Evolutionary conservation across 2,329 filamentous ascomycete genomes (phyloP).

Genomic region (Colletotrichum tabaci): DNA sequence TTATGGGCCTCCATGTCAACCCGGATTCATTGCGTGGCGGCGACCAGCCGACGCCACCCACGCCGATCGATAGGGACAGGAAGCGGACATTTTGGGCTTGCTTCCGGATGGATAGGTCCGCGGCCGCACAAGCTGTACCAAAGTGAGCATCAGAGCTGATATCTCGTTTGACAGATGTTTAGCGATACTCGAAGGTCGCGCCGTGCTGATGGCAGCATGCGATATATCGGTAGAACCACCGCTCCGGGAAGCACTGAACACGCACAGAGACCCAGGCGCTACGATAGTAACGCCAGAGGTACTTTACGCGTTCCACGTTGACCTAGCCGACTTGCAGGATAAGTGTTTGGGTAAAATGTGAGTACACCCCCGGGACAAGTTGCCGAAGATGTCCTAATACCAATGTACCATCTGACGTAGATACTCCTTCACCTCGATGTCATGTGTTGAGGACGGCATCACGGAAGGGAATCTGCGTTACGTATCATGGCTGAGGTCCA

Average conservation of each 20-base stretch:
- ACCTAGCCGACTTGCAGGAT: background rate
- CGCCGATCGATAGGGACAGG: background rate
- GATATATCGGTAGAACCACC: background rate
- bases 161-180: background rate
- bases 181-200: background rate
- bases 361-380: too few relatives aligned
- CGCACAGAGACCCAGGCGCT: background rate
- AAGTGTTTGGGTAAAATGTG: background rate
- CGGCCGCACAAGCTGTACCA: background rate
- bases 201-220: background rate
- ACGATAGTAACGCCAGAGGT: background rate
- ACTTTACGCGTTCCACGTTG: background rate
- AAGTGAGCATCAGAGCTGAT: background rate
- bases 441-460: too few relatives aligned
- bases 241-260: background rate
- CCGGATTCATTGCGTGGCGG: background rate
- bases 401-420: too few relatives aligned
- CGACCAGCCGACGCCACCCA: background rate
- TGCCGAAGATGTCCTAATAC: too few relatives aligned
- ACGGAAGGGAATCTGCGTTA: too few relatives aligned
- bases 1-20: background rate
- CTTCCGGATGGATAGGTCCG: background rate
- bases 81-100: background rate
- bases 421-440: too few relatives aligned
- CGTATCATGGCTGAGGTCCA: too few relatives aligned